phyloP scores from a whole-genome alignment of 192 early-diverging fungal genomes.

The Powellomyces hirtus region DNA sequence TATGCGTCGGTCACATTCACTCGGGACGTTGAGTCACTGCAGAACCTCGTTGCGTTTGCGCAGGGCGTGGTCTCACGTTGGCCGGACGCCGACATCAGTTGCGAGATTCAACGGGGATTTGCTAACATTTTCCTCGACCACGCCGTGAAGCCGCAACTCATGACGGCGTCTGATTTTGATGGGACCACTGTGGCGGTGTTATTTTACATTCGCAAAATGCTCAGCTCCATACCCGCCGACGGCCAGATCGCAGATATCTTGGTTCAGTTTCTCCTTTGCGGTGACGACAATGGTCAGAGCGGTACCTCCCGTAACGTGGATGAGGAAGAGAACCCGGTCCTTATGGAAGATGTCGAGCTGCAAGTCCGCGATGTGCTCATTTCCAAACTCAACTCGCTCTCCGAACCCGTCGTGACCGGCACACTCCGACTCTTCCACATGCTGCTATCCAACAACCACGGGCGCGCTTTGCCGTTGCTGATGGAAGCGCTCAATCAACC shows the following conservation, averaged over 20 bases:
- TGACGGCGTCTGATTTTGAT: slow-evolving; percentile 88
- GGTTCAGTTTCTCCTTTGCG: slow-evolving; percentile 75
- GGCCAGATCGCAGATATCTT: slow-evolving; percentile 66
- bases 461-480: slow-evolving; percentile 72
- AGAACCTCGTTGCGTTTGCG: slow-evolving; percentile 68
- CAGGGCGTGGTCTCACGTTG: slow-evolving; percentile 61
- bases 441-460: slow-evolving; percentile 73
- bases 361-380: slow-evolving; percentile 66
- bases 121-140: slow-evolving; percentile 78
- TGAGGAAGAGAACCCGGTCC: not conserved
- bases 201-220: slow-evolving; percentile 82
- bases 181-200: slow-evolving; percentile 86
- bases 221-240: slow-evolving; percentile 66
- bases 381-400: slow-evolving; percentile 83
- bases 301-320: not conserved
- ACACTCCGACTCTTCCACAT: slow-evolving; percentile 77
- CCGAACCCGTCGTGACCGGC: slow-evolving; percentile 80
- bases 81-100: not conserved
- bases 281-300: slow-evolving; percentile 50
- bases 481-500: slow-evolving; percentile 55
- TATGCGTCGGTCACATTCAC: slow-evolving; percentile 61
- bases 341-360: slow-evolving; percentile 13
- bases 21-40: slow-evolving; percentile 64
- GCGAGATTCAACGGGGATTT: slow-evolving; percentile 63
- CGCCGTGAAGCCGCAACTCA: slow-evolving; percentile 81